Conservation (phyloP, 1,284 basidiomycete species). For the Moesziomyces antarcticus region DNA sequence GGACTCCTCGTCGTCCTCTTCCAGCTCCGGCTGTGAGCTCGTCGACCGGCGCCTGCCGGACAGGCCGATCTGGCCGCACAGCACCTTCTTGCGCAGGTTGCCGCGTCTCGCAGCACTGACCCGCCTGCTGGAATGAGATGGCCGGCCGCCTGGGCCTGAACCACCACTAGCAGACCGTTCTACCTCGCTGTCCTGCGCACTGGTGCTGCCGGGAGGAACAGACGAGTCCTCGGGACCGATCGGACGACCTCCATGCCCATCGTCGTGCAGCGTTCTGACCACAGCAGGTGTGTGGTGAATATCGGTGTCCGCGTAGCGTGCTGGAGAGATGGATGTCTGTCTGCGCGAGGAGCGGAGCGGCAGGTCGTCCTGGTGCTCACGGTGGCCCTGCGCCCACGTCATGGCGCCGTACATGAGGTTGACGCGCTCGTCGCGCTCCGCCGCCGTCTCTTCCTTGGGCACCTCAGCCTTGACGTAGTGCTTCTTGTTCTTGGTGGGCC, state of each 20-base stretch:
- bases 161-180: background rate
- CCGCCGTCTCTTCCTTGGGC: conserved; percentile 37
- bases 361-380: conserved; percentile 15
- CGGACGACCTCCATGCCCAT: conserved; percentile 9
- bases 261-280: conserved; percentile 12
- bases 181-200: conserved; percentile 29
- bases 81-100: conserved; percentile 44
- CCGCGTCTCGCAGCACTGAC: conserved; percentile 18
- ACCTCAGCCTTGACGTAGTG: conserved; percentile 33
- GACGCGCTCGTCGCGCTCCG: conserved; percentile 37
- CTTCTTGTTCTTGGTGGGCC: conserved; percentile 37
- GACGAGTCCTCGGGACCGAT: conserved; percentile 30
- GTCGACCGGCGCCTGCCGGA: conserved; percentile 22
- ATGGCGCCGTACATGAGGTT: conserved; percentile 50
- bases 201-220: conserved; percentile 28
- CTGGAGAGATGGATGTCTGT: background rate
- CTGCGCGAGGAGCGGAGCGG: conserved; percentile 11
- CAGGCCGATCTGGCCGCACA: conserved; percentile 38
- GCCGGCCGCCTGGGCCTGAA: background rate
- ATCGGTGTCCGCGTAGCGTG: background rate
- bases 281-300: conserved; percentile 10
- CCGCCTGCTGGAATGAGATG: conserved; percentile 4
- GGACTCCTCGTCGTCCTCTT: conserved; percentile 12
- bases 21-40: conserved; percentile 4
- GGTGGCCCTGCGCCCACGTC: conserved; percentile 36